Conservation (phyloP, 768 basidiomycete genomes). For the Peribolospora baueri region DNA sequence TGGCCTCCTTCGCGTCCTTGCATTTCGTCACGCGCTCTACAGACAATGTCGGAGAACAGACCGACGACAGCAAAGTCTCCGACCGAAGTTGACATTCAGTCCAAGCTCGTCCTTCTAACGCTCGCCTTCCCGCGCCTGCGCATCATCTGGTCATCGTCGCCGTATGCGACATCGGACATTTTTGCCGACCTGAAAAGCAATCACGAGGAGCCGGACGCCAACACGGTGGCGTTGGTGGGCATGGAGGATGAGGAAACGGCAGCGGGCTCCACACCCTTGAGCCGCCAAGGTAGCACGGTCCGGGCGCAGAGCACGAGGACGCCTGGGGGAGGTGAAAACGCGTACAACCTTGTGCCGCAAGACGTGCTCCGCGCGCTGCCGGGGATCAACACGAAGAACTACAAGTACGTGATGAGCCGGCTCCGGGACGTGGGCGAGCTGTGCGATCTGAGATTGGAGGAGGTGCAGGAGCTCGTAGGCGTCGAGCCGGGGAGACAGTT, state of each 20-base stretch:
- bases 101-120: constrained; percentile 74
- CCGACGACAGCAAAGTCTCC: constrained; percentile 5
- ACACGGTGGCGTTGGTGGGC: constrained; percentile 56
- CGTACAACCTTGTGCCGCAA: constrained; percentile 35
- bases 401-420: constrained; percentile 56
- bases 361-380: constrained; percentile 64
- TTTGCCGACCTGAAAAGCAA: constrained; percentile 73
- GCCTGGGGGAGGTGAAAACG: constrained; percentile 38
- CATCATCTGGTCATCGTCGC: constrained; percentile 93
- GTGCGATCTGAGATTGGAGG: constrained; percentile 28
- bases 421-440: constrained; percentile 55
- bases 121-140: constrained; percentile 74
- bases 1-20: background rate
- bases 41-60: constrained; percentile 15
- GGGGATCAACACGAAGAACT: constrained; percentile 61
- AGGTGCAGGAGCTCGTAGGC: constrained; percentile 52
- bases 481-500: constrained; percentile 55
- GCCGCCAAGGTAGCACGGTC: background rate
- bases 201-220: constrained; percentile 55
- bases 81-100: constrained; percentile 37
- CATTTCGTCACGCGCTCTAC: background rate
- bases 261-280: background rate
- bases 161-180: constrained; percentile 71
- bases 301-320: constrained; percentile 9
- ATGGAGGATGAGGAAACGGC: constrained; percentile 37